Conservation (phyloP, 768 basidiomycete genomes). For the Termitomyces titanicus region DNA sequence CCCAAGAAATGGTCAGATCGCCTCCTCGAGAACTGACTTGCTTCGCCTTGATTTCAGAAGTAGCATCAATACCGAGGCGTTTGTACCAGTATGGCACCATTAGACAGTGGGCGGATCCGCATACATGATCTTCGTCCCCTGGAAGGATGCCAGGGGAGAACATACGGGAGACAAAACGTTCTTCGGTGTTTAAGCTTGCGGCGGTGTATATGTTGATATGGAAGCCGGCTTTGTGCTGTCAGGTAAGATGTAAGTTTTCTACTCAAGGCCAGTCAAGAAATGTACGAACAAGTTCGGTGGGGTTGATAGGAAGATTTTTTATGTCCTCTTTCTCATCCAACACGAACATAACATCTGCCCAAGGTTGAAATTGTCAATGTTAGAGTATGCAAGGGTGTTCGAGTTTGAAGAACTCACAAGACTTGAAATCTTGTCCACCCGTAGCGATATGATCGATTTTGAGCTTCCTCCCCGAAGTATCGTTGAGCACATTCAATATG, state of each 20-base stretch:
- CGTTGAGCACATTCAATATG: constrained; percentile 25
- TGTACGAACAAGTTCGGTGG: constrained; percentile 1
- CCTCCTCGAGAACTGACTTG: constrained; percentile 48
- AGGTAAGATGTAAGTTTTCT: neutral
- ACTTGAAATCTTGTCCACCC: constrained; percentile 30
- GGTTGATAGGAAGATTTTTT: constrained; percentile 7
- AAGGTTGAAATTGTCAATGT: neutral
- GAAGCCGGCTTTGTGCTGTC: constrained; percentile 29
- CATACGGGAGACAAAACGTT: constrained; percentile 47
- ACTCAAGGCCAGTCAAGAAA: neutral
- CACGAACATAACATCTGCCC: constrained; percentile 36
- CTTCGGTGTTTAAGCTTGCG: constrained; percentile 23
- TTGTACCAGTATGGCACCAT: constrained; percentile 41
- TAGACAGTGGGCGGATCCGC: constrained; percentile 48
- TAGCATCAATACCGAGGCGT: constrained; percentile 27
- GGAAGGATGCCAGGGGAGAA: constrained; percentile 35
- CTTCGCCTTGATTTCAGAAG: constrained; percentile 33
- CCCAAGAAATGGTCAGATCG: constrained; percentile 35
- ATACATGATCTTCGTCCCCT: constrained; percentile 18
- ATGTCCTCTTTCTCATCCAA: constrained; percentile 29
- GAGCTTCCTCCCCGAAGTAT: constrained; percentile 37
- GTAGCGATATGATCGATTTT: constrained; percentile 31
- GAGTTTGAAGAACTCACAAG: constrained; percentile 21
- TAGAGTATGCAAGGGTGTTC: neutral
- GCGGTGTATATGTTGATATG: constrained; percentile 37